Percentiles rank a stretch among this genome's conserved stretches.
phyloP scores from a whole-genome alignment of 768 basidiomycete species.

The Mycena epipterygia region DNA sequence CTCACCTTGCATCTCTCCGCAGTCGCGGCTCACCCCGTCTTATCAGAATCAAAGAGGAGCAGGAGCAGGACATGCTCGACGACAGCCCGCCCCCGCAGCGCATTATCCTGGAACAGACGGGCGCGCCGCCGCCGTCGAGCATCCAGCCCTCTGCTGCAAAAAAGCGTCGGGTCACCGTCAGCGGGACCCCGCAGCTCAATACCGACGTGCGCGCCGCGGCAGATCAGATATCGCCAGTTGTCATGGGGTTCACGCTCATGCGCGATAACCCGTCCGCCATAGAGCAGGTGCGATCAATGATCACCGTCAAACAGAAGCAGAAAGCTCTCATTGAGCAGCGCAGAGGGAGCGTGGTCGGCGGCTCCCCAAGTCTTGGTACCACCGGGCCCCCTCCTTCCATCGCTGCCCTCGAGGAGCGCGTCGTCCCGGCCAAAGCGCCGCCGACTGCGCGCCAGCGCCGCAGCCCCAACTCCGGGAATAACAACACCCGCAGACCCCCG shows the following conservation, averaged over 20 bases:
- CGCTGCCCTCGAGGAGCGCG: constrained; percentile 31
- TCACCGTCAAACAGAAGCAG: constrained; percentile 77
- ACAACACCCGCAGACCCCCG: constrained; percentile 44
- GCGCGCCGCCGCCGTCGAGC: constrained; percentile 57
- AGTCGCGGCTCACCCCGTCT: constrained; percentile 60
- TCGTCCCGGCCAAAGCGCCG: constrained; percentile 39
- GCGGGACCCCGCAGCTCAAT: constrained; percentile 69
- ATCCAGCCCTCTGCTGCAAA: constrained; percentile 64
- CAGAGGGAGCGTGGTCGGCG: constrained; percentile 70
- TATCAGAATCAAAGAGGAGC: constrained; percentile 74
- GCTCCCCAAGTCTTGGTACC: constrained; percentile 48
- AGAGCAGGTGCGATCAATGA: constrained; percentile 74
- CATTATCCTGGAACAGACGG: constrained; percentile 23
- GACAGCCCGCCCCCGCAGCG: constrained; percentile 51
- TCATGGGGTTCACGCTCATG: constrained; percentile 70
- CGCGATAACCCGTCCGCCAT: constrained; percentile 71
- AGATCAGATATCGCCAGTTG: constrained; percentile 74
- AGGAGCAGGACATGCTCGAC: constrained; percentile 63
- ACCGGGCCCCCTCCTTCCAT: constrained; percentile 45
- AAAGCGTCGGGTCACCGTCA: constrained; percentile 80
- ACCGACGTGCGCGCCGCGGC: constrained; percentile 61
- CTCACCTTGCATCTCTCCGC: constrained; percentile 32
- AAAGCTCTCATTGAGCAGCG: constrained; percentile 80
- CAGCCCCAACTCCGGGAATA: constrained; percentile 52
- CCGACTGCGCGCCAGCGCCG: constrained; percentile 42